Evolutionary conservation across 2,329 filamentous ascomycete species (phyloP), one percentile per base, ranked within the genome.

Genomic region (Monosporascus ibericus): DNA sequence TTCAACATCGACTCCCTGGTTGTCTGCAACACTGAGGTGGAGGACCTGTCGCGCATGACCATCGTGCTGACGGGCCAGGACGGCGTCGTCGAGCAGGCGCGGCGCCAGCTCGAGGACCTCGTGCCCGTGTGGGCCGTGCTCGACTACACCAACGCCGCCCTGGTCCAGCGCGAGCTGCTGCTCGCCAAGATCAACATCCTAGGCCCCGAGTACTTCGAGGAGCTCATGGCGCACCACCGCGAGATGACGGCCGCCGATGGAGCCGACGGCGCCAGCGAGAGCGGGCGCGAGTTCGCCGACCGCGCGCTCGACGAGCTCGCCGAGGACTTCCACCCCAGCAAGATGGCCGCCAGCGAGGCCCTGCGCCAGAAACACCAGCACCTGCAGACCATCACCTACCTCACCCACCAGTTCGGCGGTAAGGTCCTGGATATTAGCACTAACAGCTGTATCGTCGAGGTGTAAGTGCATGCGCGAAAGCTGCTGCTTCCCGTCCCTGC

Each of bases 1-100:
- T 99, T 99, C 84, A 99, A 99, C 78, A 99, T 99, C 66, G 94
- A 99, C 80, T 95, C 89, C 51, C 79, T 99, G 58, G 94, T 99
- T 51, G 94, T 99, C 56, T 99, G 94, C 78, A 94, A 89, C 73
- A 99, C 94, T 57, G 94, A 99, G 74, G 92, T 99, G 25, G 89
- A 92, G 64, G 94, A 99, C 66, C 80, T 99, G 50, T 96, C 90
- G 36, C 91, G 94, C 68, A 99, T 99, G 94, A 99, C 94, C 52
- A 97, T 99, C 66, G 94, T 99, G 60, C 80, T 99, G 49, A 91
- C 91, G 52, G 94, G 94, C 15, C 92, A 96, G 73, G 94, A 97
- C 65, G 92, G 92, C 51, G 92, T 97, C 37, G 91, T 99, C 27
- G 94, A 99, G 79, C 94, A 99, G 75, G 94, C 94, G 52, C 85